Percentiles rank a stretch among this genome's conserved stretches.
phyloP scores from a whole-genome alignment of 306 rosid genomes.

The Castanea mollissima region DNA sequence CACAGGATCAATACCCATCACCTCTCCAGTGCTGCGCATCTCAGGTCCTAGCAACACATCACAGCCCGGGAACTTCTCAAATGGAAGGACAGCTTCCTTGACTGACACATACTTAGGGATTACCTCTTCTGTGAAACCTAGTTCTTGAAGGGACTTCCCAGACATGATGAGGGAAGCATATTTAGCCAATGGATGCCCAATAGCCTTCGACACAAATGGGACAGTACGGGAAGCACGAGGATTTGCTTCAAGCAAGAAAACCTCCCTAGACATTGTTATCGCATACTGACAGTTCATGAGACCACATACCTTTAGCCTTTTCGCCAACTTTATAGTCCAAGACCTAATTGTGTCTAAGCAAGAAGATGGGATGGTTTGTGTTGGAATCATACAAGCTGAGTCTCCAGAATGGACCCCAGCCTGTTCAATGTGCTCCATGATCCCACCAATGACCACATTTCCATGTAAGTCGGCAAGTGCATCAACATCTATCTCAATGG shows the following conservation, averaged over 20 bases:
- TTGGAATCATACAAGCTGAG: conserved; percentile 91
- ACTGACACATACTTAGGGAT: conserved; percentile 83
- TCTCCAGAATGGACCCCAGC: conserved; percentile 99
- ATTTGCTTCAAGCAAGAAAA: conserved; percentile 91
- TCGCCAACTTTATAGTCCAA: conserved; percentile 88
- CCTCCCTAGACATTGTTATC: conserved; percentile 68
- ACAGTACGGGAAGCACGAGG: conserved; percentile 95
- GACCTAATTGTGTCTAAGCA: conserved; percentile 75
- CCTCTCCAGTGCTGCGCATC: conserved; percentile 99
- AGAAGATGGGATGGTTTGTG: conserved; percentile 69
- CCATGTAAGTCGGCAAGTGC: conserved; percentile 94
- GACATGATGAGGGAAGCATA: conserved; percentile 98
- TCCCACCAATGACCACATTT: conserved; percentile 97
- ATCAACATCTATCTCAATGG: conserved; percentile 90
- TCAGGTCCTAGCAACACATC: conserved; percentile 93
- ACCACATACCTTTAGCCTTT: conserved; percentile 76
- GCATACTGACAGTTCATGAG: conserved; percentile 99
- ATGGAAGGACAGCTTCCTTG: conserved; percentile 98
- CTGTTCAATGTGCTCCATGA: conserved; percentile 99
- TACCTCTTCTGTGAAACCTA: conserved; percentile 76
- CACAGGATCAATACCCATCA: conserved; percentile 83
- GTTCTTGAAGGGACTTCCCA: conserved; percentile 79
- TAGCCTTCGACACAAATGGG: conserved; percentile 96
- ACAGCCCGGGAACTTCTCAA: conserved; percentile 89
- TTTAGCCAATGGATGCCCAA: conserved; percentile 95